phyloP scores from a whole-genome alignment of 176 grass and related monocot species.

The Pontederia paniculata region DNA sequence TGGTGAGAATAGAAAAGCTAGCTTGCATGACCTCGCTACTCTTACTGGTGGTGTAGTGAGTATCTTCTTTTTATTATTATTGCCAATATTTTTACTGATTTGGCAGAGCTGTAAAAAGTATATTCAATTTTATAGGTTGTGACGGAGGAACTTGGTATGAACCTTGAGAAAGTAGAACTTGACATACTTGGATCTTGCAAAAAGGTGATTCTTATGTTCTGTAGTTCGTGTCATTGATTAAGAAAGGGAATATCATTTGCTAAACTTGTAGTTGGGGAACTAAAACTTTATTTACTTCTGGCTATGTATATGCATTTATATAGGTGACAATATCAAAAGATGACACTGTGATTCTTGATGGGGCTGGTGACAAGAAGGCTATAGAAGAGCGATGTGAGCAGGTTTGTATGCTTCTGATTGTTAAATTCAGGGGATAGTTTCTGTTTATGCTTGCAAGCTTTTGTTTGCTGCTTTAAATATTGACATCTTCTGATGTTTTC shows the following conservation, averaged over 20 bases:
- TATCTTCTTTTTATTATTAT: background rate
- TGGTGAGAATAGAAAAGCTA: conserved; percentile 93
- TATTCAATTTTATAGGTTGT: conserved; percentile 47
- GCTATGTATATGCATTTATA: background rate
- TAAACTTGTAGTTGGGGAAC: background rate
- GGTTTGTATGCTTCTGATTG: conserved; percentile 23
- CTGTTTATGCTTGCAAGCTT: background rate
- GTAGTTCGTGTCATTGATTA: background rate
- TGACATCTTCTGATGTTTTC: background rate
- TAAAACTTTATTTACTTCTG: background rate
- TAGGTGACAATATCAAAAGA: conserved; percentile 97
- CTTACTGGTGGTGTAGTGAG: conserved; percentile 84
- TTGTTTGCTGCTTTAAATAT: conserved; percentile 9
- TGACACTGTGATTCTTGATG: conserved; percentile 97
- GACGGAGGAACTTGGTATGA: conserved; percentile 95
- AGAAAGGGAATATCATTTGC: background rate
- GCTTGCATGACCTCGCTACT: conserved; percentile 81
- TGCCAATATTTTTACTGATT: background rate
- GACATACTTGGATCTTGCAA: conserved; percentile 54
- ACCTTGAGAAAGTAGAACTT: conserved; percentile 77
- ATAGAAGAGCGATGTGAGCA: conserved; percentile 87
- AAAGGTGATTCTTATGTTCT: conserved; percentile 8
- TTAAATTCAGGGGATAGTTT: background rate
- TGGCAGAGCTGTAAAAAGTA: background rate
- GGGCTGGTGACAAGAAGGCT: conserved; percentile 70